Percentiles rank a stretch among this genome's conserved stretches.
phyloP scores from a whole-genome alignment of 2,329 filamentous ascomycete species.

The Trichothecium roseum region DNA sequence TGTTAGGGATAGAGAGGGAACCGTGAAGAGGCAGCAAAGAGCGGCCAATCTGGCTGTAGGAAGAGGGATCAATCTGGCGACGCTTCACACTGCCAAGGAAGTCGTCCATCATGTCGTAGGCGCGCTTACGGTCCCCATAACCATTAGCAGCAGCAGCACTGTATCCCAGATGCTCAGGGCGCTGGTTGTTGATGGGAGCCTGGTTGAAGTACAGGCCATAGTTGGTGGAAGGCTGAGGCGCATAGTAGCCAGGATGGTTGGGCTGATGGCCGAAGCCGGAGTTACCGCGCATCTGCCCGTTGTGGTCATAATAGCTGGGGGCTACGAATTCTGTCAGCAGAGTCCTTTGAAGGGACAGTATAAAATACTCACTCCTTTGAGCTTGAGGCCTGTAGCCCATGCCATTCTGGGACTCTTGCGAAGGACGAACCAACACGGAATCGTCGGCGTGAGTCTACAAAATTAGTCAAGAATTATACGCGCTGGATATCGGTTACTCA shows the following conservation, averaged over 20 bases:
- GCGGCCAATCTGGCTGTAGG: conserved; percentile 86
- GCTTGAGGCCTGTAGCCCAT: conserved; percentile 44
- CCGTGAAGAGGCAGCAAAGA: conserved; percentile 74
- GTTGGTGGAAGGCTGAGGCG: conserved; percentile 40
- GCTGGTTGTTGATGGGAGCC: conserved; percentile 43
- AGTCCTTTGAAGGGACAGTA: conserved; percentile 6
- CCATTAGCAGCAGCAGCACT: conserved; percentile 28
- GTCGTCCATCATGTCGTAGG: conserved; percentile 81
- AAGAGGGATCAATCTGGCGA: conserved; percentile 76
- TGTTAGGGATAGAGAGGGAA: conserved; percentile 51
- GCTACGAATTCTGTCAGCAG: conserved; percentile 22
- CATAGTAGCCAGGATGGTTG: conserved; percentile 45
- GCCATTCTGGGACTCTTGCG: conserved; percentile 42
- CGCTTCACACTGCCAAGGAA: conserved; percentile 93
- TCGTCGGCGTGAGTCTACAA: conserved; percentile 81
- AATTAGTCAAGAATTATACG: conserved; percentile 11
- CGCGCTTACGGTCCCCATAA: conserved; percentile 68
- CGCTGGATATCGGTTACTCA: conserved; percentile 13
- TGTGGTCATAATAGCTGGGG: conserved; percentile 54
- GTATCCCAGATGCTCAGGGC: conserved; percentile 54
- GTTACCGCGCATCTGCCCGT: conserved; percentile 50
- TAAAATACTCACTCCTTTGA: conserved; percentile 41
- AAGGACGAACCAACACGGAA: conserved; percentile 56
- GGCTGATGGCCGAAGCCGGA: conserved; percentile 46
- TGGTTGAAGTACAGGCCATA: conserved; percentile 73